Conservation (phyloP, 805 yeast species). For the Schwanniomyces pseudopolymorphus region DNA sequence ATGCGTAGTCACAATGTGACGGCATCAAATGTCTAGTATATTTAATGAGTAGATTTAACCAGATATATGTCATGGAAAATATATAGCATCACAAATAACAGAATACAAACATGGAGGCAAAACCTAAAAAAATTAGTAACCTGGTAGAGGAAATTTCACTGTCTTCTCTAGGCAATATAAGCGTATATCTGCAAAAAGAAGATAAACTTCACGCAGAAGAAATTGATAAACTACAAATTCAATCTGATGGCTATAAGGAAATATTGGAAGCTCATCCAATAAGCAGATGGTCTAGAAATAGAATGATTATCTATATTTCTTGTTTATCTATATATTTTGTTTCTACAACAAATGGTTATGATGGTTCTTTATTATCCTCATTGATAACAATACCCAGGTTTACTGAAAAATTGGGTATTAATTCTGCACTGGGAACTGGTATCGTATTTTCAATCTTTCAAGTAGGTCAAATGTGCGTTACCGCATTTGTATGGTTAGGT, state of each 20-base stretch:
- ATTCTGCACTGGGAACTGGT: conserved; percentile 38
- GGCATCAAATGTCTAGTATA: no score
- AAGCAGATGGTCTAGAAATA: conserved; percentile 7
- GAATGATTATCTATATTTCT: conserved; percentile 9
- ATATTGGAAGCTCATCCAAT: conserved; percentile 11
- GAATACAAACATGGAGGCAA: no score
- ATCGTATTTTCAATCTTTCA: conserved; percentile 27
- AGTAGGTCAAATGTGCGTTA: conserved; percentile 31
- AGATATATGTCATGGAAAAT: no score
- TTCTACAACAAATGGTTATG: conserved; percentile 46
- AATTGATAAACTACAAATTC: not conserved
- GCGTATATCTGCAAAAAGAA: not conserved
- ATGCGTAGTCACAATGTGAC: no score
- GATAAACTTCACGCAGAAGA: no score
- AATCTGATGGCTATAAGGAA: not conserved
- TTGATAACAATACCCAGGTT: conserved; percentile 15
- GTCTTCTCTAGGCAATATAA: not conserved
- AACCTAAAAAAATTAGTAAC: no score
- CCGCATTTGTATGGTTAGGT: conserved; percentile 20
- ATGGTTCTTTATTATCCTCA: conserved; percentile 38
- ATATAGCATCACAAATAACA: no score
- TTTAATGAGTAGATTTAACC: no score
- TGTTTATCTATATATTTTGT: conserved; percentile 22
- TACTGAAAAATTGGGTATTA: conserved; percentile 11
- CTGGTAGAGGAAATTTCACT: not conserved